A percentile compares a stretch with the other conserved stretches of the same genome.
Conservation (phyloP, 495 filamentous ascomycete species). For the Bacidia rubella region DNA sequence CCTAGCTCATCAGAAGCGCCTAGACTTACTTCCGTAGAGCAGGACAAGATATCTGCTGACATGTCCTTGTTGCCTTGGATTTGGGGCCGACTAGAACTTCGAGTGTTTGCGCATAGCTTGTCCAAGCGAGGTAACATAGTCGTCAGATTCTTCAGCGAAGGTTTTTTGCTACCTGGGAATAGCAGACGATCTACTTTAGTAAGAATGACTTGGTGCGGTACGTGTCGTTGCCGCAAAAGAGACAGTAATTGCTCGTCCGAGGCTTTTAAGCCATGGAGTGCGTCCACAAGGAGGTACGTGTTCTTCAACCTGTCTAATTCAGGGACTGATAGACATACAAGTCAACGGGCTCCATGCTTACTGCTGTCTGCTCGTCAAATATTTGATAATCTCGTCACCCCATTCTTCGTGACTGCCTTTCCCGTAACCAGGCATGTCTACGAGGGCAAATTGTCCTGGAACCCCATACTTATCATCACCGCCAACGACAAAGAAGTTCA, state of each 20-base stretch:
- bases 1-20: background rate
- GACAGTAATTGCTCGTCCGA: conserved; percentile 53
- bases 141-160: conserved; percentile 15
- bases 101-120: conserved; percentile 14
- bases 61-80: no score
- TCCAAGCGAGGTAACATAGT: conserved; percentile 21
- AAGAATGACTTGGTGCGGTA: conserved; percentile 67
- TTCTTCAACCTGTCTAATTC: conserved; percentile 40
- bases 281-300: conserved; percentile 75
- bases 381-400: conserved; percentile 80
- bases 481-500: conserved; percentile 77
- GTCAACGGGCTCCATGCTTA: conserved; percentile 21
- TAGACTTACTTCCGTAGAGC: background rate
- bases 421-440: conserved; percentile 96
- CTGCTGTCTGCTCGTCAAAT: conserved; percentile 56
- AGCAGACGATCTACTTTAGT: conserved; percentile 62
- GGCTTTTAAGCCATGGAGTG: conserved; percentile 64
- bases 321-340: background rate
- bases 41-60: background rate
- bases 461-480: conserved; percentile 39
- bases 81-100: no score
- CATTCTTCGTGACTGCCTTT: conserved; percentile 59
- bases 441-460: conserved; percentile 45
- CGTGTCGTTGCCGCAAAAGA: conserved; percentile 44
- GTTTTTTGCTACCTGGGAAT: conserved; percentile 1